These are phyloP conservation scores for Cryomyces antarcticus DNA, from an alignment of 495 filamentous ascomycete genomes.

Conservation along the genomic window DNA sequence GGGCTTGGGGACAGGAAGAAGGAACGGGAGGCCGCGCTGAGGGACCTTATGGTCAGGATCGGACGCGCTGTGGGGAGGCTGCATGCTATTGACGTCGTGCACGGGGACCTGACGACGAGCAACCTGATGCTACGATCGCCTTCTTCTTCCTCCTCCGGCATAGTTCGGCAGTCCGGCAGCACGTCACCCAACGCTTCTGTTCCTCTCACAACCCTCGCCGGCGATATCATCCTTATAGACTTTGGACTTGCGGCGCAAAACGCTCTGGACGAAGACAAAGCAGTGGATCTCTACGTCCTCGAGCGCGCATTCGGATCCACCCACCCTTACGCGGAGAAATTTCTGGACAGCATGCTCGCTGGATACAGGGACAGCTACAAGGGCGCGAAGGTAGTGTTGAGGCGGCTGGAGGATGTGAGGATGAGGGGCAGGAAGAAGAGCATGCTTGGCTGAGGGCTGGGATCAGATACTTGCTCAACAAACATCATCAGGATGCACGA, in stretches of 20 bases:
- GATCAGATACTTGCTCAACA: too few relatives aligned
- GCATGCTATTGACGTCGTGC: conserved; percentile 66
- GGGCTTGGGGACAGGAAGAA: conserved; percentile 11
- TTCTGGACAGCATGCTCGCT: conserved; percentile 45
- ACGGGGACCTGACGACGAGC: conserved; percentile 94
- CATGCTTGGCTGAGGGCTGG: conserved; percentile 50
- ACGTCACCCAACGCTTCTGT: background rate
- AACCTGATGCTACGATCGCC: conserved; percentile 63
- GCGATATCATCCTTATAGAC: conserved; percentile 81
- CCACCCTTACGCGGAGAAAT: conserved; percentile 63
- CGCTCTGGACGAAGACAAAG: conserved; percentile 74
- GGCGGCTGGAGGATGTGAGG: conserved; percentile 78
- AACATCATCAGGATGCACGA: too few relatives aligned
- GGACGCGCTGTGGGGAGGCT: conserved; percentile 57
- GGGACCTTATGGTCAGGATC: conserved; percentile 46
- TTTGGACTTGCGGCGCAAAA: conserved; percentile 79
- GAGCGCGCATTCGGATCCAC: conserved; percentile 93
- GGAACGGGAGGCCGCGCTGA: conserved; percentile 22
- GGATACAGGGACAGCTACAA: conserved; percentile 40
- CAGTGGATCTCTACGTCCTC: conserved; percentile 91
- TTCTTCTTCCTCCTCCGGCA: background rate
- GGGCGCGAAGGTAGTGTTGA: conserved; percentile 39
- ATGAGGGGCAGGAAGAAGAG: conserved; percentile 93
- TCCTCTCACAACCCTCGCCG: conserved; percentile 21
- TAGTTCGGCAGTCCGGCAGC: background rate